These are phyloP conservation scores for Lyophyllum semitale DNA, from an alignment of 768 basidiomycete genomes.

Conservation along the genomic window DNA sequence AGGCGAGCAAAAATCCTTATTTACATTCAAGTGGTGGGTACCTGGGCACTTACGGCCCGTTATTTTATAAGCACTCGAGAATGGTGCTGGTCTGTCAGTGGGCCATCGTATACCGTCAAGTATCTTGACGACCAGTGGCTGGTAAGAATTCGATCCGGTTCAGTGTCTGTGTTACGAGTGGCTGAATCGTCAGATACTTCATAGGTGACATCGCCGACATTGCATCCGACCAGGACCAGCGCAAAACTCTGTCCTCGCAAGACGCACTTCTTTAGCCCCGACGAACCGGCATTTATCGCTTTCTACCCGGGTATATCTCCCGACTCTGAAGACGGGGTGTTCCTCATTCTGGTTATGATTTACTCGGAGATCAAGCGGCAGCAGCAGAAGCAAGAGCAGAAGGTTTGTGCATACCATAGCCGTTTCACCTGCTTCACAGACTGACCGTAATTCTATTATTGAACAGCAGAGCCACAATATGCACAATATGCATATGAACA, in stretches of 20 bases:
- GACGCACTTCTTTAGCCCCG: neutral
- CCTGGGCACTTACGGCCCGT: too few species aligned
- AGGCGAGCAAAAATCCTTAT: neutral
- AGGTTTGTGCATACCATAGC: too few species aligned
- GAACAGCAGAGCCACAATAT: too few species aligned
- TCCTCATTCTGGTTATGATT: neutral
- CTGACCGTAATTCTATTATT: neutral
- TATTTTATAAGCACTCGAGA: conserved; percentile 3
- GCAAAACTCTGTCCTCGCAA: neutral
- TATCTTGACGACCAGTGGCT: conserved; percentile 1
- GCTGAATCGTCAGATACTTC: too few species aligned
- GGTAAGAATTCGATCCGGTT: neutral
- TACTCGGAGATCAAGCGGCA: too few species aligned
- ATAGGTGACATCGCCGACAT: neutral
- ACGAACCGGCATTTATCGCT: neutral
- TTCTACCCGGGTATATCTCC: neutral
- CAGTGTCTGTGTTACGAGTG: too few species aligned
- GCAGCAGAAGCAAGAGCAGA: too few species aligned
- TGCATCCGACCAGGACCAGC: neutral
- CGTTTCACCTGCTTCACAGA: too few species aligned
- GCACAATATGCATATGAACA: too few species aligned
- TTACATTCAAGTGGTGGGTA: neutral
- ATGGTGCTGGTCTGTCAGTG: conserved; percentile 7
- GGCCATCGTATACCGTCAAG: neutral
- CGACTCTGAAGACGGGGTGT: neutral